Percentiles rank a stretch among this genome's conserved stretches.
phyloP scores from a whole-genome alignment of 805 yeast species.

The Kazachstania kunashirensis region DNA sequence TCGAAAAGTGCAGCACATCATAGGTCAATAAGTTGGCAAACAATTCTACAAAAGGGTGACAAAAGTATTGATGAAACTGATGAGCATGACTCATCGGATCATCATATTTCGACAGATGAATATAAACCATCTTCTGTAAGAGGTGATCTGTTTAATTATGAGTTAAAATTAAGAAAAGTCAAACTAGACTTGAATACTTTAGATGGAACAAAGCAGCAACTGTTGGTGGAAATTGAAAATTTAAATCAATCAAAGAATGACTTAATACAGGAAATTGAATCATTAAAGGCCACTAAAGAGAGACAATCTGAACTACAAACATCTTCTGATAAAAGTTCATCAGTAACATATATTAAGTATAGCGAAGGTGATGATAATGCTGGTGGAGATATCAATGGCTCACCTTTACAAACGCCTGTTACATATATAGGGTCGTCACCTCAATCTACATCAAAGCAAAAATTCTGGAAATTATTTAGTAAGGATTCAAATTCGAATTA shows the following conservation, averaged over 20 bases:
- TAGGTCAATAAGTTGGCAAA: conserved; percentile 6
- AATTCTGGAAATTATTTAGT: conserved; percentile 28
- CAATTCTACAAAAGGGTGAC: conserved; percentile 1
- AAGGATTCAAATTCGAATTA: conserved; percentile 5
- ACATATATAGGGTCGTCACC: conserved; percentile 3
- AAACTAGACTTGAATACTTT: conserved; percentile 35
- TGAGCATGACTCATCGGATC: not conserved
- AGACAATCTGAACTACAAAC: not conserved
- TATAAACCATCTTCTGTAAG: conserved; percentile 1
- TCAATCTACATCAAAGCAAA: conserved; percentile 16
- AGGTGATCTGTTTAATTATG: conserved; percentile 21
- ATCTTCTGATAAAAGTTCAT: not conserved
- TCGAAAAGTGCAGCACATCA: not conserved
- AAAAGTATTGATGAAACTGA: not conserved
- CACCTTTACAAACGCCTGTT: not conserved
- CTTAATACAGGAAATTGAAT: conserved; percentile 38
- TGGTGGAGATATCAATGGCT: not conserved
- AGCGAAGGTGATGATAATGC: not conserved
- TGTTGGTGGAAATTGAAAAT: conserved; percentile 43
- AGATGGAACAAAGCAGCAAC: conserved; percentile 34
- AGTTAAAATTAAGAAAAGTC: conserved; percentile 33
- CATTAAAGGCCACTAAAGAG: conserved; percentile 14
- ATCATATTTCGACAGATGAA: not conserved
- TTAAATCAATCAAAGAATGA: conserved; percentile 39
- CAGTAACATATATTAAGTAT: too few relatives aligned